Evolutionary conservation across 2,329 filamentous ascomycete species (phyloP), one percentile per base, ranked within the genome.

Genomic region (Fusarium sp.): DNA sequence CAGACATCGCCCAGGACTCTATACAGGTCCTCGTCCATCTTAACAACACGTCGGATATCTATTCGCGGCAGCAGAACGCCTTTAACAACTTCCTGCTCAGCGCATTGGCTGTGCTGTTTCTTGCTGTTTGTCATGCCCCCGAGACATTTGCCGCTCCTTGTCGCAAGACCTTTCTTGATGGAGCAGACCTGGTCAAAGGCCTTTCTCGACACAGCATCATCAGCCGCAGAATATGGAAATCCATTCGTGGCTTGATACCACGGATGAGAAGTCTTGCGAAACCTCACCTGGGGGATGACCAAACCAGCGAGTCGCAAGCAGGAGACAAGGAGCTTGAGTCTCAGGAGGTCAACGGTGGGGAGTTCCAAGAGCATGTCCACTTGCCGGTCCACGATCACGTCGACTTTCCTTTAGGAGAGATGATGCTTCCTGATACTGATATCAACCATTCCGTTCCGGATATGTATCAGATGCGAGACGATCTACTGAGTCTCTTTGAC

Each of bases 111-210:
- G 81, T 68, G 74, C 79, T 77, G 0, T 77, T 77, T 14, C 9
- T 77, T 1, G 86, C 85, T 1, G 84, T 87, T 0, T 81, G 85
- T 4, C 84, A 87, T 69, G 84, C 83, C 0, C 85, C 85, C 0
- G 77, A 79, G 2, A 78, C 78, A 3, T 87, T 86, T 58, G 81
- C 83, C 4, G 81, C 81, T 10, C 75, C 76, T 0, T 83, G 81
- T 60, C 76, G 80, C 5, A 77, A 79, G 36, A 79, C 70, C 5
- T 83, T 83, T 29, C 65, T 76, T 4, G 78, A 80, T 0, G 81
- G 79, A 0, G 76, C 82, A 3, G 77, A 80, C 1, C 74, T 83
- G 0, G 76, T 84, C 1, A 73, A 77, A 14, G 77, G 76, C 0
- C 77, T 83, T 22, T 83, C 81, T 1, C 73, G 78, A 0, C 71